A percentile compares a stretch with the other conserved stretches of the same genome.
Evolutionary conservation across 805 yeast species (phyloP).

Genomic region (Teunomyces funiuensis): DNA sequence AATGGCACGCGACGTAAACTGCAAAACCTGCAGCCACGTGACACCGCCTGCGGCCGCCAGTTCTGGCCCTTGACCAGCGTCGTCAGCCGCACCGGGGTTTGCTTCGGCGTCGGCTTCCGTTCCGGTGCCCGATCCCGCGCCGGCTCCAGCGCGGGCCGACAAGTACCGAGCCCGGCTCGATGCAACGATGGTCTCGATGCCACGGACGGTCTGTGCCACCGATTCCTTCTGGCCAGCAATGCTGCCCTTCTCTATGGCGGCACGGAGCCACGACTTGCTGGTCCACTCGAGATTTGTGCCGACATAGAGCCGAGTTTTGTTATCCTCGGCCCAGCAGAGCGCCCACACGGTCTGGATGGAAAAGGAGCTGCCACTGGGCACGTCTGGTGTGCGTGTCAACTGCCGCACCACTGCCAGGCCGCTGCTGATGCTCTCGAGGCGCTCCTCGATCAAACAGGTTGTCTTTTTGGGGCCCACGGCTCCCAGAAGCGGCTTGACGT

Average conservation of each 20-base stretch:
- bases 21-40: conserved; percentile 1
- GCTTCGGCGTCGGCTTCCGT: background rate
- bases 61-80: background rate
- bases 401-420: conserved; percentile 51
- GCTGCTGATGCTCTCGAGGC: conserved; percentile 50
- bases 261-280: conserved; percentile 75
- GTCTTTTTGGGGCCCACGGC: conserved; percentile 81
- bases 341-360: conserved; percentile 56
- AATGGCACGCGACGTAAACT: background rate
- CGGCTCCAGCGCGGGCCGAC: background rate
- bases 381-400: conserved; percentile 70
- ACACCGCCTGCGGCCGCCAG: background rate
- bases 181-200: conserved; percentile 41
- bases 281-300: conserved; percentile 66
- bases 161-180: background rate
- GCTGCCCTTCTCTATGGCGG: conserved; percentile 72
- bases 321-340: conserved; percentile 62
- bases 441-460: conserved; percentile 60
- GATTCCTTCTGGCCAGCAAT: conserved; percentile 71
- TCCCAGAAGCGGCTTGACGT: conserved; percentile 62
- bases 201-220: conserved; percentile 48
- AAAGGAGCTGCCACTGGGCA: conserved; percentile 73
- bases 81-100: background rate
- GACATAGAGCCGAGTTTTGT: conserved; percentile 51
- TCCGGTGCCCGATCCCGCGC: background rate